phyloP scores from a whole-genome alignment of 139 green algal genomes.

The Auxenochlorella pyrenoidosa region DNA sequence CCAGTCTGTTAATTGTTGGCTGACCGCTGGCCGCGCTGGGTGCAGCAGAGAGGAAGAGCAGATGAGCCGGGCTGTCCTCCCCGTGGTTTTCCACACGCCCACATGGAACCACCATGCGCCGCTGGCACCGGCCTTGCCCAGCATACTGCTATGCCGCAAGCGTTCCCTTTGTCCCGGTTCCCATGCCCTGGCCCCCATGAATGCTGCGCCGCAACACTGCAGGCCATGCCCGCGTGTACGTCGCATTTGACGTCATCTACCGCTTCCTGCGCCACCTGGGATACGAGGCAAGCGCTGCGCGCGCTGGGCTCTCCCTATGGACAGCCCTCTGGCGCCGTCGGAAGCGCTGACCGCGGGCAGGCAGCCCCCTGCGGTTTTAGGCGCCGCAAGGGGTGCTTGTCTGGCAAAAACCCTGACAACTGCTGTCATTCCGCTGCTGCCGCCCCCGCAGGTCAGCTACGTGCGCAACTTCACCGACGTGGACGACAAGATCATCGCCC shows the following conservation, averaged over 20 bases:
- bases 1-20: background rate
- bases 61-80: background rate
- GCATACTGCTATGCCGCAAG: background rate
- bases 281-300: slow-evolving; percentile 62
- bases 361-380: too few species aligned
- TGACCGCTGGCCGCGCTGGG: too few species aligned
- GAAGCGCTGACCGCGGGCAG: too few species aligned
- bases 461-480: slow-evolving; percentile 87
- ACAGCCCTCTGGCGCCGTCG: too few species aligned
- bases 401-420: too few species aligned
- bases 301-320: too few species aligned
- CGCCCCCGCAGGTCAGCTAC: slow-evolving; percentile 55
- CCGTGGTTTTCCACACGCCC: background rate
- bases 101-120: background rate
- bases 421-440: too few species aligned
- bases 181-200: background rate
- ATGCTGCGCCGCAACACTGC: background rate
- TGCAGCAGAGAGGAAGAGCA: too few species aligned
- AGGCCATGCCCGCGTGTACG: slow-evolving; percentile 97
- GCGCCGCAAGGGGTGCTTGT: too few species aligned
- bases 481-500: slow-evolving; percentile 99
- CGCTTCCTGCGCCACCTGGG: slow-evolving; percentile 72
- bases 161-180: too few species aligned
- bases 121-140: background rate
- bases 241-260: slow-evolving; percentile 94